Conservation (phyloP, 192 early-diverging fungal species). For the Coemansia sp. region DNA sequence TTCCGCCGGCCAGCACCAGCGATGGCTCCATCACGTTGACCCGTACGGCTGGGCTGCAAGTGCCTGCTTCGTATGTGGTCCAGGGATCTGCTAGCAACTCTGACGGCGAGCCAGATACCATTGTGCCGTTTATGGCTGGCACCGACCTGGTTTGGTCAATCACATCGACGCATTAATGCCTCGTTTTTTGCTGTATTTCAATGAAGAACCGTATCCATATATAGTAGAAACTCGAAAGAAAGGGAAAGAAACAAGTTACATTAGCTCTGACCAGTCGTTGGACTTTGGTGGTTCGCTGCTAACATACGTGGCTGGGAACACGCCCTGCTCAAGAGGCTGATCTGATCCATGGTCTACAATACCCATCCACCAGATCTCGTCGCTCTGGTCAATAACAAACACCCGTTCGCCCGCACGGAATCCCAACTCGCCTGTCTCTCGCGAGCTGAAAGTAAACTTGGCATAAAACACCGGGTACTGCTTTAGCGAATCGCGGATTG, state of each 20-base stretch:
- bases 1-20: slow-evolving; percentile 52
- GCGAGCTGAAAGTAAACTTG: slow-evolving; percentile 69
- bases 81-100: not conserved
- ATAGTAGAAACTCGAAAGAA: not conserved
- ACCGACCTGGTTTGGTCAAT: slow-evolving; percentile 65
- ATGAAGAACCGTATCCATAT: not conserved
- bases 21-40: slow-evolving; percentile 27
- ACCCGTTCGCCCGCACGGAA: slow-evolving; percentile 68
- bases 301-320: slow-evolving; percentile 79
- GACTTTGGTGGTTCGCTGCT: slow-evolving; percentile 48
- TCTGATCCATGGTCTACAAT: slow-evolving; percentile 61
- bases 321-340: slow-evolving; percentile 62
- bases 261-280: slow-evolving; percentile 48
- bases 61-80: slow-evolving; percentile 29
- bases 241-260: slow-evolving; percentile 17
- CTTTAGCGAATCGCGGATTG: slow-evolving; percentile 55
- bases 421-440: slow-evolving; percentile 70
- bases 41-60: slow-evolving; percentile 13
- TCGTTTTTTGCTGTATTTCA: too few relatives aligned
- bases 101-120: slow-evolving; percentile 26
- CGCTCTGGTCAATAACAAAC: slow-evolving; percentile 72
- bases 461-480: slow-evolving; percentile 64
- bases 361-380: slow-evolving; percentile 85
- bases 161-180: not conserved
- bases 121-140: slow-evolving; percentile 88